Base-by-base conservation (phyloP, 768 basidiomycete species). In the Lactarius deliciosus region DNA sequence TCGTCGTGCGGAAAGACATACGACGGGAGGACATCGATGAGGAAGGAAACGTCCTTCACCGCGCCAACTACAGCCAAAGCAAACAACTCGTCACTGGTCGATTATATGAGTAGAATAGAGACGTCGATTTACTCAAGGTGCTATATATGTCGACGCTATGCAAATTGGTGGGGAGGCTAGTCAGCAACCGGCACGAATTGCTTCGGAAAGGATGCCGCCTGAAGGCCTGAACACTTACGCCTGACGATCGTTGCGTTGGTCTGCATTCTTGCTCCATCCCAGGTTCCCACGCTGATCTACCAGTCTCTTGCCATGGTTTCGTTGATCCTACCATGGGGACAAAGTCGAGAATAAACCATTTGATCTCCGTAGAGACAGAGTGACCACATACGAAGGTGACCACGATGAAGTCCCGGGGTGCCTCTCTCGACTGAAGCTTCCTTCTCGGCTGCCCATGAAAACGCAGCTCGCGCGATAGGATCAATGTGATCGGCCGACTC, bases 11-110 rank as follows among this genome's bases (percentile, higher is more conserved):
- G 92, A 73, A 88, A 96, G 10, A 96, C 75, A 73, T 88, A 89
- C 0, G 86, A 76, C 1, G 89, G 86, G 4, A 96, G 79, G 71
- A 91, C 88, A 73, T 95, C 92, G 61, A 94, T 89, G 65, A 96
- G 75, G 77, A 89, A 87, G 0, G 89, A 89, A 8, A 94, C 82
- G 72, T 96, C 94, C 43, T 82, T 78, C 2, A 86, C 85, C 0
- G 92, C 89, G 2, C 92, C 92, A 10, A 75, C 83, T 84, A 70
- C 2, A 36, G 32, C 32, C 5, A 58, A 53, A 7, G n/a, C 61
- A 41, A 55, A 10, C 8, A 53, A 34, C 25, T 8, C 25, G 55
- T 36, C 11, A 38, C 6, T n/a, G 58, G 41, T n/a, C 59, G 28
- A 56, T 30, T 20, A 10, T 28, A n/a, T 5, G 13, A 45, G 36